These are phyloP conservation scores for Thielaviopsis punctulata DNA, from an alignment of 2,329 filamentous ascomycete species.

Conservation along the genomic window DNA sequence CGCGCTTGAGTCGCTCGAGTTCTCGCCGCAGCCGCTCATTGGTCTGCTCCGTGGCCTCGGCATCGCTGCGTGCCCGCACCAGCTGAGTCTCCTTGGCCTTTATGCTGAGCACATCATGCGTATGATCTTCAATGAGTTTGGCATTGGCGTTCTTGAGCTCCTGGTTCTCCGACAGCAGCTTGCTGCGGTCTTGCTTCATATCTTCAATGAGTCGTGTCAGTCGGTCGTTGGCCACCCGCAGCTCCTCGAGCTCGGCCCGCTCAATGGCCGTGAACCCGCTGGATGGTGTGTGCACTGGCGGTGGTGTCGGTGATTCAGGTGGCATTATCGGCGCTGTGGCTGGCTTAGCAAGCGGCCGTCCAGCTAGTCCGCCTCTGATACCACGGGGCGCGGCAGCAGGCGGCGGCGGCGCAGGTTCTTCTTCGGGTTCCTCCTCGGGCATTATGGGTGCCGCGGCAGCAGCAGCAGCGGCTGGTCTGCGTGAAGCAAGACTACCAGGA, in stretches of 20 bases:
- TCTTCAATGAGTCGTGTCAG: constrained; percentile 63
- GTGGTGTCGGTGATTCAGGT: constrained; percentile 32
- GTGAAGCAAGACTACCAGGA: constrained; percentile 30
- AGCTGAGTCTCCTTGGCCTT: constrained; percentile 98
- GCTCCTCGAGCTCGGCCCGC: constrained; percentile 77
- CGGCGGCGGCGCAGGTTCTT: constrained; percentile 34
- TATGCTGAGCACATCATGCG: constrained; percentile 83
- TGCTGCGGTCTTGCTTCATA: constrained; percentile 62
- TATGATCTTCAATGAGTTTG: constrained; percentile 91
- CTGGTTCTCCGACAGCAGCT: constrained; percentile 70
- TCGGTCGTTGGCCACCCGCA: constrained; percentile 68
- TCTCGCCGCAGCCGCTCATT: constrained; percentile 75
- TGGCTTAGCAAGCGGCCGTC: constrained; percentile 70
- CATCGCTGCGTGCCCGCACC: constrained; percentile 77
- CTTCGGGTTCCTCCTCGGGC: constrained; percentile 39
- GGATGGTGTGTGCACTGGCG: constrained; percentile 29
- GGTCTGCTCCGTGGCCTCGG: constrained; percentile 71
- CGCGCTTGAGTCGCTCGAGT: constrained; percentile 83
- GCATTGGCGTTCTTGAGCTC: constrained; percentile 96
- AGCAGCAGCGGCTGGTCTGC: constrained; percentile 30
- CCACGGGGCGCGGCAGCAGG: constrained; percentile 46
- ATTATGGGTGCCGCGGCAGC: constrained; percentile 29
- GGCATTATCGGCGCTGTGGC: constrained; percentile 31
- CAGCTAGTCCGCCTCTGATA: constrained; percentile 65
- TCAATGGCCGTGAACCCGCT: constrained; percentile 58